phyloP scores from a whole-genome alignment of 805 yeast species.

The Metschnikowia chrysomelidarum region DNA sequence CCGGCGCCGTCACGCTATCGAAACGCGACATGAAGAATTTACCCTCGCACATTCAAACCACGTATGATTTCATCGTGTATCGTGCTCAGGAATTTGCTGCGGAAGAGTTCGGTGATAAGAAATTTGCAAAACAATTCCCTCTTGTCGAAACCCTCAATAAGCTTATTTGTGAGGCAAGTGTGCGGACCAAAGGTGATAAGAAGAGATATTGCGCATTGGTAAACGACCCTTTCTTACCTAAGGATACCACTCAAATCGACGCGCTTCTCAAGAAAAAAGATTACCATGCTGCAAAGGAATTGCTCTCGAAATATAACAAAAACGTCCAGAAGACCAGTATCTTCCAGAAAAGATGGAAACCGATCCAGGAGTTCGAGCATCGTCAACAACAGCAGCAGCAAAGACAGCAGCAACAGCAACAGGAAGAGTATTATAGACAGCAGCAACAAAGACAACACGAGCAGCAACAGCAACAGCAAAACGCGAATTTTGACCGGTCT shows the following conservation, averaged over 20 bases:
- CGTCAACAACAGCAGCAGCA: constrained; percentile 26
- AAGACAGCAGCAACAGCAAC: constrained; percentile 32
- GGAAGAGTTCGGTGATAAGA: constrained; percentile 14
- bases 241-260: constrained; percentile 35
- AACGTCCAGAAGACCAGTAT: constrained; percentile 40
- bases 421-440: constrained; percentile 39
- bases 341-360: constrained; percentile 32
- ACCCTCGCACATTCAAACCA: constrained; percentile 35
- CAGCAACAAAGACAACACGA: constrained; percentile 40
- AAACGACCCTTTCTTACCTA: constrained; percentile 37
- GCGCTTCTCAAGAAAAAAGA: constrained; percentile 31
- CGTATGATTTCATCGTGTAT: constrained; percentile 42
- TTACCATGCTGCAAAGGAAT: constrained; percentile 37
- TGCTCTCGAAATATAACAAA: constrained; percentile 32
- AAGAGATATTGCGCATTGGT: constrained; percentile 24
- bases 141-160: constrained; percentile 33
- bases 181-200: constrained; percentile 25
- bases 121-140: constrained; percentile 21
- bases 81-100: constrained; percentile 31
- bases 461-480: constrained; percentile 24
- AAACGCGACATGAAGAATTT: constrained; percentile 25
- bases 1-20: constrained; percentile 25
- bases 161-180: constrained; percentile 41
- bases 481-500: constrained; percentile 34
- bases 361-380: constrained; percentile 32